Percentiles rank a stretch among this genome's conserved stretches.
Evolutionary conservation across 345 rosid species (phyloP).

Genomic region (Ceriops zippeliana): DNA sequence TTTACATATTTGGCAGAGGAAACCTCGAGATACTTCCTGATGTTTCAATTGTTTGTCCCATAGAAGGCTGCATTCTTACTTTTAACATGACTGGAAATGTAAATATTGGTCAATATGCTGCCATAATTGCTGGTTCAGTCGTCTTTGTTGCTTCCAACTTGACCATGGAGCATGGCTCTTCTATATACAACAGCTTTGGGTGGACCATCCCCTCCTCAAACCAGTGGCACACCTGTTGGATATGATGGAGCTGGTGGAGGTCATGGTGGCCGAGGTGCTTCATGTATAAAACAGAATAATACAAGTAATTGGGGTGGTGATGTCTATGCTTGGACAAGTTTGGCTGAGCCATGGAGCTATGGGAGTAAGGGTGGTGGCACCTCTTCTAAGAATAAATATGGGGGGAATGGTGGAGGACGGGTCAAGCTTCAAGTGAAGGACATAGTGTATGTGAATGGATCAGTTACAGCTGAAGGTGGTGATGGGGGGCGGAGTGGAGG

Average conservation of each 20-base stretch:
- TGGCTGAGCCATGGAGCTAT: slow-evolving; percentile 86
- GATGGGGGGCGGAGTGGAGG: slow-evolving; percentile 73
- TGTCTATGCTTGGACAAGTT: slow-evolving; percentile 85
- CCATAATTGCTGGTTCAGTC: slow-evolving; percentile 66
- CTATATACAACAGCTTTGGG: slow-evolving; percentile 70
- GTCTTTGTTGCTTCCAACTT: slow-evolving; percentile 56
- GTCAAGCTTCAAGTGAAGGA: slow-evolving; percentile 58
- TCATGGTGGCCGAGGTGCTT: slow-evolving; percentile 98
- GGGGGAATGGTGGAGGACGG: slow-evolving; percentile 95
- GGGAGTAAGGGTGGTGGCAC: slow-evolving; percentile 88
- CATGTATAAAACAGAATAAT: slow-evolving; percentile 55
- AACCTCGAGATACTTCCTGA: slow-evolving; percentile 67
- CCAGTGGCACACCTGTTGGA: slow-evolving; percentile 87
- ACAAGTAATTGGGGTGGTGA: slow-evolving; percentile 91
- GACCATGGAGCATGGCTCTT: slow-evolving; percentile 55
- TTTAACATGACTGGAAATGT: slow-evolving; percentile 76
- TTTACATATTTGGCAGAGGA: slow-evolving; percentile 61
- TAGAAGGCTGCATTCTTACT: slow-evolving; percentile 60
- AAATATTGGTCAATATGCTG: slow-evolving; percentile 62
- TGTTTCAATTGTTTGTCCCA: slow-evolving; percentile 62
- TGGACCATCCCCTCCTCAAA: slow-evolving; percentile 88
- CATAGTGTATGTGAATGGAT: slow-evolving; percentile 70
- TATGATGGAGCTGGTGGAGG: slow-evolving; percentile 95
- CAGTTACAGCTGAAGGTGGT: slow-evolving; percentile 77
- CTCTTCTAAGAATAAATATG: slow-evolving; percentile 36